Evolutionary conservation across 305 asterid genomes (phyloP).

Genomic region (Solanum aculeatissimum): DNA sequence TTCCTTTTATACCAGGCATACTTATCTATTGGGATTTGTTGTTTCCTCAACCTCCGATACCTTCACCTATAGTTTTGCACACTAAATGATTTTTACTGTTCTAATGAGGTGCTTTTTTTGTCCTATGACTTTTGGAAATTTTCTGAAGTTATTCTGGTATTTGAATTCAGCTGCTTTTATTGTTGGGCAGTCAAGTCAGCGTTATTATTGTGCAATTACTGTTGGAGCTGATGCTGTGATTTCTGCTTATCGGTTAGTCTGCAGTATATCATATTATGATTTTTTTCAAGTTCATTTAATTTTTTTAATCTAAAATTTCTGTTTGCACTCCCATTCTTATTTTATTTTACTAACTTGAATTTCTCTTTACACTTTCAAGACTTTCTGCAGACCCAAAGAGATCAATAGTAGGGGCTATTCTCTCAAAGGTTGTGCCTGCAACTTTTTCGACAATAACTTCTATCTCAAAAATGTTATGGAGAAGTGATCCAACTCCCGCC

Average conservation of each 20-base stretch:
- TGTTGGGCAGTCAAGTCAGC: slow-evolving; percentile 97
- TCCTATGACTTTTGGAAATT: slow-evolving; percentile 20
- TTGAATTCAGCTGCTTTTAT: slow-evolving; percentile 93
- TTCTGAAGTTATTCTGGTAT: slow-evolving; percentile 61
- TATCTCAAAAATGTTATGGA: slow-evolving; percentile 76
- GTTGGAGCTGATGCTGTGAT: slow-evolving; percentile 92
- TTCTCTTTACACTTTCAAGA: slow-evolving; percentile 33
- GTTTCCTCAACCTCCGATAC: neutral
- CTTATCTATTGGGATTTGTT: neutral
- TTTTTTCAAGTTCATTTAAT: neutral
- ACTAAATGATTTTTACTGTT: neutral
- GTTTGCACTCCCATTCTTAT: neutral
- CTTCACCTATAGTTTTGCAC: neutral
- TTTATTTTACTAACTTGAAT: slow-evolving; percentile 3
- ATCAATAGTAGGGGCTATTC: slow-evolving; percentile 89
- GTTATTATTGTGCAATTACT: slow-evolving; percentile 82
- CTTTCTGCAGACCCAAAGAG: slow-evolving; percentile 82
- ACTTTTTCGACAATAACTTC: slow-evolving; percentile 89
- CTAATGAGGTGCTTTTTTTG: slow-evolving; percentile 1
- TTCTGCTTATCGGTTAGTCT: slow-evolving; percentile 87
- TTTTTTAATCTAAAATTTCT: neutral
- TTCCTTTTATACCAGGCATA: neutral
- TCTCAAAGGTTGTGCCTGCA: slow-evolving; percentile 93
- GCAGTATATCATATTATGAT: neutral
- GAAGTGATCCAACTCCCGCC: slow-evolving; percentile 41